Conservation (phyloP, 2,329 filamentous ascomycete genomes). For the Talaromyces marneffei region DNA sequence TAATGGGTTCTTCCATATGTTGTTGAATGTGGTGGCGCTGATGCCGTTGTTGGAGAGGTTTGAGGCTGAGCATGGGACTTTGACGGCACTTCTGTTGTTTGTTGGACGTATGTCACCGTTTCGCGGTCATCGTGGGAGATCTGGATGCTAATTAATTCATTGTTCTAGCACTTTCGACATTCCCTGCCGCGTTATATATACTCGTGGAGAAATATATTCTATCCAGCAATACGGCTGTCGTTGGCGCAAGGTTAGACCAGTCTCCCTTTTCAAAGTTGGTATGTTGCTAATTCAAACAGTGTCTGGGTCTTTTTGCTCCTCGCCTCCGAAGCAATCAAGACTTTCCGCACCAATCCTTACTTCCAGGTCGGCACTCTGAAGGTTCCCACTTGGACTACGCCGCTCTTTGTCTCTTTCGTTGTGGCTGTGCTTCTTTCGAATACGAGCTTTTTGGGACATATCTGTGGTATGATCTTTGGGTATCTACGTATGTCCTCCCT, state of each 20-base stretch:
- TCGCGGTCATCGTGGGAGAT: not conserved
- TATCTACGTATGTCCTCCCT: slow-evolving; percentile 64
- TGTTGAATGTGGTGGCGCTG: slow-evolving; percentile 73
- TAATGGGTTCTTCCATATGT: slow-evolving; percentile 68
- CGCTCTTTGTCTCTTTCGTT: slow-evolving; percentile 69
- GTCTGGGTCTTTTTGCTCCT: slow-evolving; percentile 90
- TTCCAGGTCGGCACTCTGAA: slow-evolving; percentile 60
- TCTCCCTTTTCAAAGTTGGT: not conserved
- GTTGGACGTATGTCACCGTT: slow-evolving; percentile 67
- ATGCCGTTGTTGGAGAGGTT: slow-evolving; percentile 89
- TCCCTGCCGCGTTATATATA: slow-evolving; percentile 78
- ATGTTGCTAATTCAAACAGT: slow-evolving; percentile 43
- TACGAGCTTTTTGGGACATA: slow-evolving; percentile 78
- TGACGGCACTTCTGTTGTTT: slow-evolving; percentile 81
- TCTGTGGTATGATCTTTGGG: slow-evolving; percentile 76
- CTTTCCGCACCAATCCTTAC: slow-evolving; percentile 72
- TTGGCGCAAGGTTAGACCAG: slow-evolving; percentile 68
- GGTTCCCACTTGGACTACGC: slow-evolving; percentile 89
- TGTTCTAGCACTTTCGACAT: slow-evolving; percentile 63
- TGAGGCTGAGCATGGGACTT: slow-evolving; percentile 83
- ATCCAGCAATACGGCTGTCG: slow-evolving; percentile 63
- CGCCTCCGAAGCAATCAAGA: slow-evolving; percentile 77
- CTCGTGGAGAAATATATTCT: slow-evolving; percentile 70
- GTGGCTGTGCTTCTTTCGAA: slow-evolving; percentile 71
- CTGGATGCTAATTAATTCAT: not conserved